These are phyloP conservation scores for Beauveria scarabaeidicola DNA, from an alignment of 2,329 filamentous ascomycete genomes.

Conservation along the genomic window DNA sequence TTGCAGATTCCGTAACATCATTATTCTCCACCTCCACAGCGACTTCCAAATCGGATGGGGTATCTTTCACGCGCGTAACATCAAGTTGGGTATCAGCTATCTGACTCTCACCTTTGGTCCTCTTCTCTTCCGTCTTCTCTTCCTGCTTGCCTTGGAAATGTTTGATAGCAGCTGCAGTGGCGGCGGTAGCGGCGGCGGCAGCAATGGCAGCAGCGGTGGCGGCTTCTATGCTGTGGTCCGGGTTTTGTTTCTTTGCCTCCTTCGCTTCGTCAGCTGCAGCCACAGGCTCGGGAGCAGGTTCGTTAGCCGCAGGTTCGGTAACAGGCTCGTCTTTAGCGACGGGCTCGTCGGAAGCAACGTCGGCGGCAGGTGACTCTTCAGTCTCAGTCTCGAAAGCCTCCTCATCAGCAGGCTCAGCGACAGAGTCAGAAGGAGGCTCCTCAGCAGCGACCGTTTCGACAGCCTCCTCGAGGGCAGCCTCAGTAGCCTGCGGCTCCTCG, in stretches of 20 bases:
- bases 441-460: neutral
- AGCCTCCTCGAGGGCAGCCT: neutral
- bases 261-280: neutral
- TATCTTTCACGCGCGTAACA: constrained; percentile 8
- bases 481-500: neutral
- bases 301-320: neutral
- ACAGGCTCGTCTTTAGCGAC: neutral
- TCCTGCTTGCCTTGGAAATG: neutral
- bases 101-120: constrained; percentile 16
- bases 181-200: neutral
- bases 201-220: constrained; percentile 1
- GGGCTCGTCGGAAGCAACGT: constrained; percentile 2
- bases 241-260: neutral
- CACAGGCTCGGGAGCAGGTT: neutral
- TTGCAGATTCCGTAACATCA: constrained; percentile 1
- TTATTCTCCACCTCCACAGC: constrained; percentile 3
- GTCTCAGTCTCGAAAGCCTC: neutral
- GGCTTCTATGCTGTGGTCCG: neutral
- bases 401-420: neutral
- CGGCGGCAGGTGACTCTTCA: neutral
- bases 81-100: constrained; percentile 10
- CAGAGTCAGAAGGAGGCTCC: neutral
- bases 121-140: constrained; percentile 12
- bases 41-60: constrained; percentile 4
- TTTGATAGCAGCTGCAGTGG: constrained; percentile 2